Percentiles rank a stretch among this genome's conserved stretches.
Conservation (phyloP, 2,329 filamentous ascomycete genomes). For the Pyrenochaeta sp. region DNA sequence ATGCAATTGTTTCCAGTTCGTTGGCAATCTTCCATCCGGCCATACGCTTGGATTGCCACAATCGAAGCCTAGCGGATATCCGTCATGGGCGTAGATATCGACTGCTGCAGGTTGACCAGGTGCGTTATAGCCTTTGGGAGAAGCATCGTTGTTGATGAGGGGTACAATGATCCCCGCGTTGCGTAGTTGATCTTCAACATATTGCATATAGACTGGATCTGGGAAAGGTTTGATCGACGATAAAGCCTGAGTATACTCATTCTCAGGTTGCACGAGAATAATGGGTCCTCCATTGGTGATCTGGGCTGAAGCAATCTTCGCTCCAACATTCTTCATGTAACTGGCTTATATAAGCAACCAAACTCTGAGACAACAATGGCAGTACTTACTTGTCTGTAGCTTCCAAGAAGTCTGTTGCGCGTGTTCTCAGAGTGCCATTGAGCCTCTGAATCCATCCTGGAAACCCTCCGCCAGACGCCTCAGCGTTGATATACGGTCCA, state of each 20-base stretch:
- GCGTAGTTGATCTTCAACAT: slow-evolving; percentile 73
- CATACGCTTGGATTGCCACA: slow-evolving; percentile 69
- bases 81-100: slow-evolving; percentile 73
- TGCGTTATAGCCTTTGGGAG: slow-evolving; percentile 67
- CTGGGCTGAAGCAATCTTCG: slow-evolving; percentile 75
- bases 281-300: slow-evolving; percentile 85
- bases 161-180: slow-evolving; percentile 77
- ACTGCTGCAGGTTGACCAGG: slow-evolving; percentile 67
- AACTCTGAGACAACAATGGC: too few relatives aligned
- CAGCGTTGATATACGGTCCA: slow-evolving; percentile 81
- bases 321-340: slow-evolving; percentile 69
- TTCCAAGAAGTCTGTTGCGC: slow-evolving; percentile 67
- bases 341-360: slow-evolving; percentile 39
- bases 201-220: slow-evolving; percentile 73
- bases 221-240: slow-evolving; percentile 65
- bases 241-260: slow-evolving; percentile 72
- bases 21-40: slow-evolving; percentile 66
- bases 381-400: slow-evolving; percentile 70
- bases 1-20: slow-evolving; percentile 64
- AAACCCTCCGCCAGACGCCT: slow-evolving; percentile 78
- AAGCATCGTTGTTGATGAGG: slow-evolving; percentile 77
- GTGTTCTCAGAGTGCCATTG: slow-evolving; percentile 70
- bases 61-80: slow-evolving; percentile 54
- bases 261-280: slow-evolving; percentile 82
- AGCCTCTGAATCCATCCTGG: slow-evolving; percentile 80